These are phyloP conservation scores for Colletotrichum tamarilloi DNA, from an alignment of 2,329 filamentous ascomycete species.

Conservation along the genomic window DNA sequence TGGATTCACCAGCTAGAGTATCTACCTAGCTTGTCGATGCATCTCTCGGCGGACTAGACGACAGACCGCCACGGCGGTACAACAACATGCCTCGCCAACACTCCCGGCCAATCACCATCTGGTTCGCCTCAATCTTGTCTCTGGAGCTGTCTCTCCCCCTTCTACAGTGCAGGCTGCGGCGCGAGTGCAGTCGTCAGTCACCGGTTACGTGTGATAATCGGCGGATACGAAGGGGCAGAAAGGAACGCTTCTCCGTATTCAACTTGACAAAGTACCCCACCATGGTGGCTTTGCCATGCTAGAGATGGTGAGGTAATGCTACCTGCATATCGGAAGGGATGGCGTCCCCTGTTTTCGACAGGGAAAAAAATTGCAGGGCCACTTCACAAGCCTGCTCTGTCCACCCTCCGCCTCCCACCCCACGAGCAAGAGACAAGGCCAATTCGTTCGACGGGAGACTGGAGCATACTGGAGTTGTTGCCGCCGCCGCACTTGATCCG, in stretches of 20 bases:
- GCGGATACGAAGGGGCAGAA: slow-evolving; percentile 31
- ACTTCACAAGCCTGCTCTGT: slow-evolving; percentile 8
- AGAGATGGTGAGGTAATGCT: slow-evolving; percentile 31
- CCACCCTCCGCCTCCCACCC: slow-evolving; percentile 6
- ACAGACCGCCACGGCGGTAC: slow-evolving; percentile 27
- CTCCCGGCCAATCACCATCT: slow-evolving; percentile 11
- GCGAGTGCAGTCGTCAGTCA: slow-evolving; percentile 22
- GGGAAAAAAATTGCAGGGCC: slow-evolving; percentile 22
- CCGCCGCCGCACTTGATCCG: slow-evolving; percentile 17
- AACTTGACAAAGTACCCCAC: slow-evolving; percentile 24
- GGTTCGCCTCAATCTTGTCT: slow-evolving; percentile 28
- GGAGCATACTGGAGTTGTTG: slow-evolving; percentile 17
- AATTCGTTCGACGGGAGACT: slow-evolving; percentile 2
- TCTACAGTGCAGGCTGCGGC: slow-evolving; percentile 10
- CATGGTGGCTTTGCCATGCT: slow-evolving; percentile 30
- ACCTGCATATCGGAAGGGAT: slow-evolving; percentile 35
- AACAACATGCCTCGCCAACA: slow-evolving; percentile 14
- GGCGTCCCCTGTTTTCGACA: slow-evolving; percentile 24
- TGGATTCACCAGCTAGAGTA: not conserved
- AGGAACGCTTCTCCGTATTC: slow-evolving; percentile 30
- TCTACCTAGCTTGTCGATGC: slow-evolving; percentile 23
- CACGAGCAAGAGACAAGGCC: not conserved
- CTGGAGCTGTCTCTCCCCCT: slow-evolving; percentile 5
- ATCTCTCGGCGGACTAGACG: slow-evolving; percentile 23
- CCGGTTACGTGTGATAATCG: slow-evolving; percentile 26